phyloP scores from a whole-genome alignment of 2,329 filamentous ascomycete species.

The Calonectria crousiana region DNA sequence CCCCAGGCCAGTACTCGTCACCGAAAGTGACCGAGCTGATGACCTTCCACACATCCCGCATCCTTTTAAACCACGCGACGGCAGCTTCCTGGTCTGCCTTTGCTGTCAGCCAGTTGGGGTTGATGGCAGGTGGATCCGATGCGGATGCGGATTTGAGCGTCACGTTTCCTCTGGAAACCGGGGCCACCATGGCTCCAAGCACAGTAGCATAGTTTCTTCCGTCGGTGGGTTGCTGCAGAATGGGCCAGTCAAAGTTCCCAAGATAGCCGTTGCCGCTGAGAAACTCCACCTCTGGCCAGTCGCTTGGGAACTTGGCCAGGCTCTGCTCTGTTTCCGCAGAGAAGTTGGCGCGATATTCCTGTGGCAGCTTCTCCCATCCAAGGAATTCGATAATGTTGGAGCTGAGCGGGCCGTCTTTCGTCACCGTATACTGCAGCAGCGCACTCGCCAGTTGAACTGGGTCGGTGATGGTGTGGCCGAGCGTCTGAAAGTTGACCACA shows the following conservation, averaged over 20 bases:
- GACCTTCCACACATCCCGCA: constrained; percentile 27
- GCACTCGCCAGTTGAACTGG: background rate
- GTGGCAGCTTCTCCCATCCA: constrained; percentile 48
- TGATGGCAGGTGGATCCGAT: constrained; percentile 54
- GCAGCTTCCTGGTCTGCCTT: constrained; percentile 59
- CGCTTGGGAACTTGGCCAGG: constrained; percentile 43
- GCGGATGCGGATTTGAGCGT: constrained; percentile 51
- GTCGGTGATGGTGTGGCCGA: background rate
- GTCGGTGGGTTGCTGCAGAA: constrained; percentile 21
- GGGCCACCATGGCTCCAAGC: constrained; percentile 50
- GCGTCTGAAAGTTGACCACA: background rate
- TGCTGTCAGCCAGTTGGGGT: constrained; percentile 59
- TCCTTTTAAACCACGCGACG: constrained; percentile 48
- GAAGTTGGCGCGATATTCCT: constrained; percentile 21
- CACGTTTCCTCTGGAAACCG: constrained; percentile 58
- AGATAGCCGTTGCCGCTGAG: background rate
- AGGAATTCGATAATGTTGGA: constrained; percentile 31
- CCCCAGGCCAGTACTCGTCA: constrained; percentile 54
- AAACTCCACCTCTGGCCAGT: constrained; percentile 53
- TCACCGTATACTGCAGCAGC: background rate
- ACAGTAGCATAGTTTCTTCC: constrained; percentile 41
- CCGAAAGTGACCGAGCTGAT: constrained; percentile 45
- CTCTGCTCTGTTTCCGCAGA: constrained; percentile 34
- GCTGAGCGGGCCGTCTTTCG: constrained; percentile 6
- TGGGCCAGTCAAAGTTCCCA: constrained; percentile 1